Evolutionary conservation across 495 filamentous ascomycete species (phyloP).

Genomic region (Massariosphaeria phaeospora): DNA sequence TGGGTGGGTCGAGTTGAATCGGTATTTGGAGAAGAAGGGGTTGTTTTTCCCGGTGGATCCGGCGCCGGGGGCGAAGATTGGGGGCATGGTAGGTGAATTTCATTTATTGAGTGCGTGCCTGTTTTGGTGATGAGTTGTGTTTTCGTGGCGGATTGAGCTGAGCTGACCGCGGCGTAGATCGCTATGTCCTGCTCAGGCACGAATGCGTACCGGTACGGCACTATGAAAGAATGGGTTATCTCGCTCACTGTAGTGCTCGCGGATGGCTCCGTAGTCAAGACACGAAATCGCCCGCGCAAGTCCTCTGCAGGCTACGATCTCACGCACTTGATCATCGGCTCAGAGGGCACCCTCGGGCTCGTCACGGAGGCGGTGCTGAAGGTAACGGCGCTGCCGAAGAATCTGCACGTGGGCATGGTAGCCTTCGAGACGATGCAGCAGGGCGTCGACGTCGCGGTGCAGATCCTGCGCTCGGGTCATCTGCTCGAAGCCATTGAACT

Average conservation of each 20-base stretch:
- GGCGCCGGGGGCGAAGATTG: slow-evolving; percentile 77
- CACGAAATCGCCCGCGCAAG: slow-evolving; percentile 70
- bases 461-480: slow-evolving; percentile 71
- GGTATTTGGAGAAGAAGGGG: slow-evolving; percentile 57
- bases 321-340: slow-evolving; percentile 76
- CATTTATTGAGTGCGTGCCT: not conserved
- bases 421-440: slow-evolving; percentile 71
- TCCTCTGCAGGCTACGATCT: slow-evolving; percentile 82
- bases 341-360: slow-evolving; percentile 83
- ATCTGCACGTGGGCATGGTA: slow-evolving; percentile 71
- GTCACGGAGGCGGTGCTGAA: slow-evolving; percentile 83
- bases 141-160: not conserved
- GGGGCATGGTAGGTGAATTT: slow-evolving; percentile 83
- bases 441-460: slow-evolving; percentile 72
- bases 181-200: slow-evolving; percentile 73
- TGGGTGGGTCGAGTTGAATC: slow-evolving; percentile 72
- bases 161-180: slow-evolving; percentile 3
- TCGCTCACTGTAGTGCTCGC: slow-evolving; percentile 84
- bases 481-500: slow-evolving; percentile 85
- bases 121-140: not conserved
- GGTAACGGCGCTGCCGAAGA: slow-evolving; percentile 67
- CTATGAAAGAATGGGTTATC: slow-evolving; percentile 93
- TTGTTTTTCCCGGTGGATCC: slow-evolving; percentile 81
- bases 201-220: slow-evolving; percentile 88
- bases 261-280: slow-evolving; percentile 87